Evolutionary conservation across 495 filamentous ascomycete genomes (phyloP), one percentile per base, ranked within the genome.

Genomic region (Articulospora tetracladia): DNA sequence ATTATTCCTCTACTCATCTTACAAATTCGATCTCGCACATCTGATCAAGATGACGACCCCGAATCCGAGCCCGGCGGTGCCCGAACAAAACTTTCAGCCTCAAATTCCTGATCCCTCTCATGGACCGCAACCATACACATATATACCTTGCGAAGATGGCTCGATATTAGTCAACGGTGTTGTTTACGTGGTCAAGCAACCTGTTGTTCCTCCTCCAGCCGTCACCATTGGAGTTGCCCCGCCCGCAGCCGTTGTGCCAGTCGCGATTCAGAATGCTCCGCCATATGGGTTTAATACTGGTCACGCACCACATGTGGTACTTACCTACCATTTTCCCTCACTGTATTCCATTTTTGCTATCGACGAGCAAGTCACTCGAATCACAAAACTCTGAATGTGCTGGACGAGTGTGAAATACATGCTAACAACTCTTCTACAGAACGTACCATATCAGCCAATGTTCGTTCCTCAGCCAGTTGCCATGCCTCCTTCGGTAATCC

Each of bases 31-130:
- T 13, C 13, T 32, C 30, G 30, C 4, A 13, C 30, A 32, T 32
- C 30, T 32, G 6, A 32, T 44, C 39, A 44, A 44, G 8, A 44
- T 44, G 39, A 15, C 30, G 30, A 34, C 30, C 30, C 30, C 6
- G 15, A 34, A 34, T 34, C 13, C 30, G 4, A 4, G 19, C 41
- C 41, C 15, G 7, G 41, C 15, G 7, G 20, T 47, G 17, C 7
- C 41, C 7, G 41, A 47, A 17, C 41, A 47, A 23, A 47, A 47
- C 68, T 79, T 72, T 57, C 76, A 80, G 54, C 79, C 78, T 1
- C 77, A 76, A 22, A 74, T 77, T 19, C 73, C 73, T 27, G 73
- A 75, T 27, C 79, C 78, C 22, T 73, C 70, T 27, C 66, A 68
- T 56, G 79, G 78, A 1, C 69, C 74, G 6, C 73, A 74, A 41